Conservation (phyloP, 495 filamentous ascomycete genomes). For the Cercophora scortea region DNA sequence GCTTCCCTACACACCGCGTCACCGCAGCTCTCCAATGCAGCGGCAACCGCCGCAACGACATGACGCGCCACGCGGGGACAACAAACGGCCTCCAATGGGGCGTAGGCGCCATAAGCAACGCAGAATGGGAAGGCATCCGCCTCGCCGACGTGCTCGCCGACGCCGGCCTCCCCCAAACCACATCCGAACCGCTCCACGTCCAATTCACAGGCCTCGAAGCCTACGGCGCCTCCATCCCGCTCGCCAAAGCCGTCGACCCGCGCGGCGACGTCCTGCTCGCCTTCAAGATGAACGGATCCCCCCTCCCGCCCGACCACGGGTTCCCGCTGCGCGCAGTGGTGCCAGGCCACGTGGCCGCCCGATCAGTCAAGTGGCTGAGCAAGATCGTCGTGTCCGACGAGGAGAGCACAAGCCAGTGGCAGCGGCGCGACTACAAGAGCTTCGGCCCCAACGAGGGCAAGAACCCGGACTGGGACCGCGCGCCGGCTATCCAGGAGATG, state of each 20-base stretch:
- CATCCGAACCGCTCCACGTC: conserved; percentile 32
- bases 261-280: conserved; percentile 54
- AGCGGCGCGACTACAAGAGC: conserved; percentile 56
- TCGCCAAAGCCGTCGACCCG: conserved; percentile 45
- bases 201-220: conserved; percentile 52
- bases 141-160: conserved; percentile 52
- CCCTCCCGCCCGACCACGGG: conserved; percentile 51
- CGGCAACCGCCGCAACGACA: conserved; percentile 54
- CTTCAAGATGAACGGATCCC: conserved; percentile 51
- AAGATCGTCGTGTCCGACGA: conserved; percentile 50
- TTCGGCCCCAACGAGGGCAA: conserved; percentile 50
- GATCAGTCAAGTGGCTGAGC: conserved; percentile 60
- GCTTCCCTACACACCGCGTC: conserved; percentile 47
- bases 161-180: conserved; percentile 28
- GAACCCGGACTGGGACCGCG: conserved; percentile 47
- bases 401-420: conserved; percentile 52
- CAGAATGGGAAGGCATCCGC: conserved; percentile 53
- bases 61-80: conserved; percentile 44
- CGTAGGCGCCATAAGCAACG: conserved; percentile 51
- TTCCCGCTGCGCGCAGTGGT: conserved; percentile 53
- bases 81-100: conserved; percentile 55
- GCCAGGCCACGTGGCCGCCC: conserved; percentile 53
- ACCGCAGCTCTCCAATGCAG: conserved; percentile 53
- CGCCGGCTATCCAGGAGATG: conserved; percentile 51
- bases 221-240: conserved; percentile 53